These are phyloP conservation scores for Boletus eberwhitei DNA, from an alignment of 768 basidiomycete genomes.

Conservation along the genomic window DNA sequence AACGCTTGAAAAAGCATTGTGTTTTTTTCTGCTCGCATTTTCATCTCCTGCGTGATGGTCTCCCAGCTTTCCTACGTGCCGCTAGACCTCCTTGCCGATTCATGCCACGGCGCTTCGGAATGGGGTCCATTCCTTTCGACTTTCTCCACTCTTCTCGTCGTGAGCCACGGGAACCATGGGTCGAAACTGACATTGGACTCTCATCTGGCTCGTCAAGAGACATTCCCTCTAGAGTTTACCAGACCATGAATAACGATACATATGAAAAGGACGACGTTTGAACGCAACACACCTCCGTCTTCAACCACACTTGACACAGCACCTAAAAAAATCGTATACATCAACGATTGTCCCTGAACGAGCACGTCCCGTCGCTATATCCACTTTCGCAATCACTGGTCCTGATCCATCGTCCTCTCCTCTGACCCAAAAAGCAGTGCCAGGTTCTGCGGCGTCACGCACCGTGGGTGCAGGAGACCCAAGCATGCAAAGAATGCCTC, in stretches of 20 bases:
- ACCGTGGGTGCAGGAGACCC: conserved; percentile 58
- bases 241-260: conserved; percentile 6
- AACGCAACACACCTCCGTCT: conserved; percentile 22
- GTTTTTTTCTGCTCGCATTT: too few species aligned
- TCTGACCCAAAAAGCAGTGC: conserved; percentile 27
- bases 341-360: conserved; percentile 13
- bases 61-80: conserved; percentile 64
- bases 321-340: conserved; percentile 16
- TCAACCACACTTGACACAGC: conserved; percentile 6
- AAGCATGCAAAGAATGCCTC: conserved; percentile 36
- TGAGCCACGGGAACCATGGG: conserved; percentile 75
- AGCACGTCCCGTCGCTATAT: background rate
- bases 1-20: background rate
- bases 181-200: conserved; percentile 53
- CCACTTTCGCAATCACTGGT: background rate
- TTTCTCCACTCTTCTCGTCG: conserved; percentile 79
- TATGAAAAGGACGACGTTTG: background rate
- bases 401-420: background rate
- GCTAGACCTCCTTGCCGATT: conserved; percentile 65
- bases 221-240: conserved; percentile 44
- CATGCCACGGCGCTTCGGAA: conserved; percentile 50
- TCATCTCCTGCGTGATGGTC: conserved; percentile 69
- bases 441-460: conserved; percentile 34
- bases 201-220: conserved; percentile 43
- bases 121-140: conserved; percentile 68